Base-by-base conservation (phyloP, 805 yeast species). In the Candida nanaspora region DNA sequence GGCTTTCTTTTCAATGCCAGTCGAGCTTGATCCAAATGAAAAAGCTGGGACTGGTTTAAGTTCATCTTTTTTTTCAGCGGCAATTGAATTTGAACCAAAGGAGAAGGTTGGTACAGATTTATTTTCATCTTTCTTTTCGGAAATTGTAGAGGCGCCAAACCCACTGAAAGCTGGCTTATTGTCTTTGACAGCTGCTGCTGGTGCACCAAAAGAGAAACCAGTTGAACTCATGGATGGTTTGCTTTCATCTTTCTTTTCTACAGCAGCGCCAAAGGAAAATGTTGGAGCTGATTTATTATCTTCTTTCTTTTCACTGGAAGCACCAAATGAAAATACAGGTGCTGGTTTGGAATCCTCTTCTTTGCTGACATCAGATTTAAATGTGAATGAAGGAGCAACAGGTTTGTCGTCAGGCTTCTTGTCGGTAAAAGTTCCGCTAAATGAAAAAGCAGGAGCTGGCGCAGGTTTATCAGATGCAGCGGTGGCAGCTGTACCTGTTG, bases 201-300 rank as follows among this genome's bases (percentile, higher is more conserved):
- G 33, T 25, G 44, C 27, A 8, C 62, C 62, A 47, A 59, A 59
- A 8, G 55, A 36, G 34, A 61, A 59, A 6, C 53, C 46, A 5
- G 60, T 48, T n/a, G n/a, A n/a, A n/a, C n/a, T n/a, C n/a, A n/a
- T n/a, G n/a, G n/a, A n/a, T n/a, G n/a, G 25, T 55, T 51, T 13
- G 48, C 44, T 15, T 39, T 41, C 40, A 15, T 30, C 35, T 10
- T 39, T 33, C 13, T 38, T 22, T 37, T 35, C 34, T 25, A 35
- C 32, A 13, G 51, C 23, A 15, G 46, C 29, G 16, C 59, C 61
- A 42, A 61, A 58, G 3, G 47, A 37, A 37, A 54, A 59, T 2
- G 55, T 42, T 9, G 65, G 56, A 27, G 51, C 52, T 6, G 54
- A 30, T 16, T 39, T 41, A 13, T 18, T 33, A 26, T 33, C 14